Evolutionary conservation across 305 asterid species (phyloP).

Genomic region (Ajuga reptans): DNA sequence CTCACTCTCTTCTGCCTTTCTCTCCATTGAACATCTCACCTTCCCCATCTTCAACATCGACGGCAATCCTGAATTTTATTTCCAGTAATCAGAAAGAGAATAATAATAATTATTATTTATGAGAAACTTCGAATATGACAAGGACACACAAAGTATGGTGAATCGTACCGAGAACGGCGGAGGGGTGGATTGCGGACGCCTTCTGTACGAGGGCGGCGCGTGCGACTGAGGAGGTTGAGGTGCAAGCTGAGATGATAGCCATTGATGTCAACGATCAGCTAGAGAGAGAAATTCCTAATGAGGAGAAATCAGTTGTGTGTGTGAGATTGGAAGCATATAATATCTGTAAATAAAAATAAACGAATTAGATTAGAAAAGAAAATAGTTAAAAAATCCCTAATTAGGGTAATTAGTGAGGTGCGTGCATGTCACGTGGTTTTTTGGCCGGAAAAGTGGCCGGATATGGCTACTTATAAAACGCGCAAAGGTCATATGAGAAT

Average conservation of each 20-base stretch:
- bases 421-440: too few relatives aligned
- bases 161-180: constrained; percentile 41
- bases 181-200: constrained; percentile 30
- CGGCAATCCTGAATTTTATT: constrained; percentile 46
- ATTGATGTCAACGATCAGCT: constrained; percentile 24
- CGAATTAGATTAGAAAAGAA: too few relatives aligned
- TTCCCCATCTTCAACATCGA: constrained; percentile 44
- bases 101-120: too few relatives aligned
- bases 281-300: neutral
- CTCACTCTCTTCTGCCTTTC: constrained; percentile 33
- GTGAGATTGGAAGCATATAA: constrained; percentile 5
- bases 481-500: too few relatives aligned
- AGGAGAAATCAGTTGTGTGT: constrained; percentile 2
- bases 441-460: too few relatives aligned
- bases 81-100: too few relatives aligned
- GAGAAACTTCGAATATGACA: too few relatives aligned
- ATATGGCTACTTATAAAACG: too few relatives aligned
- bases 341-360: too few relatives aligned
- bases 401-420: too few relatives aligned
- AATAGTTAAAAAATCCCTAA: too few relatives aligned
- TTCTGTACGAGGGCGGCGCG: constrained; percentile 44
- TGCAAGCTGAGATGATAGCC: constrained; percentile 61
- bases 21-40: constrained; percentile 58
- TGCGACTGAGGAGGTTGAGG: constrained; percentile 42
- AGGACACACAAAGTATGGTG: too few relatives aligned